These are phyloP conservation scores for Zarea fungicola DNA, from an alignment of 2,329 filamentous ascomycete species.

Conservation along the genomic window DNA sequence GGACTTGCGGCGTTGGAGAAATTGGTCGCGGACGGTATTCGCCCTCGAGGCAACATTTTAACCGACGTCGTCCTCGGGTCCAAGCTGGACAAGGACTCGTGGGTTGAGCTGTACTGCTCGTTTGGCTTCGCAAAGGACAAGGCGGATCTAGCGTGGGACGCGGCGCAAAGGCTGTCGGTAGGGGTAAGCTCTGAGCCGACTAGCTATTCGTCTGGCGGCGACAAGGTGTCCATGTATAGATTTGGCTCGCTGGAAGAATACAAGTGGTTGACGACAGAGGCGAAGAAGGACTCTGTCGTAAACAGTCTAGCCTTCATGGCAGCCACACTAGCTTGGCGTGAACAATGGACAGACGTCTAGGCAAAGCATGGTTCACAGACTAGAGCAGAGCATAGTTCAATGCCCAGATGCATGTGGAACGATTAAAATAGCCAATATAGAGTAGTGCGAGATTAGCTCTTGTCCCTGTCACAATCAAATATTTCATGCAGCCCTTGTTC, in stretches of 20 bases:
- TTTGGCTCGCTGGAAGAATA: conserved; percentile 6
- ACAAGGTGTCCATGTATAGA: neutral
- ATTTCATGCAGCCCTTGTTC: too few relatives aligned
- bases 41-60: neutral
- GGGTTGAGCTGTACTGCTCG: neutral
- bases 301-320: conserved; percentile 9
- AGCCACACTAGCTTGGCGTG: conserved; percentile 7
- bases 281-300: conserved; percentile 8
- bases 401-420: too few relatives aligned
- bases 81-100: neutral
- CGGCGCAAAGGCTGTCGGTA: neutral
- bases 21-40: neutral
- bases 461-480: too few relatives aligned
- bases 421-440: too few relatives aligned
- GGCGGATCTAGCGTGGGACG: conserved; percentile 1
- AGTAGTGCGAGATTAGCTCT: too few relatives aligned
- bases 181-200: neutral
- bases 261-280: neutral
- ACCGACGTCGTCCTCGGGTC: neutral
- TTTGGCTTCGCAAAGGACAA: neutral
- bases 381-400: too few relatives aligned
- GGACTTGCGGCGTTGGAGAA: neutral
- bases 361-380: too few relatives aligned
- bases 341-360: conserved; percentile 8
- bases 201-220: neutral